Conservation (phyloP, 116 monocot genomes). For the Thalassia testudinum region DNA sequence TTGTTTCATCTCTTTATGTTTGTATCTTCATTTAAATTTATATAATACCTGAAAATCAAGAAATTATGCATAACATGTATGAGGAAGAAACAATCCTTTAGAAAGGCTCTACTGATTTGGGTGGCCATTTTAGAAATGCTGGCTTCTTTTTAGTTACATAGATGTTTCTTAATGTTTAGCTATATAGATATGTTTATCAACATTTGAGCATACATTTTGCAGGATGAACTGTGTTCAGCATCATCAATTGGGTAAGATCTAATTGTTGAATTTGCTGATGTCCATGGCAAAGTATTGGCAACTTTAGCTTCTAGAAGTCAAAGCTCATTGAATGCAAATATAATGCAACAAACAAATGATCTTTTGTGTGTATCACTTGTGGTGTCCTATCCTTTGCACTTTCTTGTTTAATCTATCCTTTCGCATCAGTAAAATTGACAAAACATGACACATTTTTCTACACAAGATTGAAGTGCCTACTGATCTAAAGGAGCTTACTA, state of each 20-base stretch:
- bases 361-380: conserved; percentile 28
- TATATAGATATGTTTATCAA: too few relatives aligned
- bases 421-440: too few relatives aligned
- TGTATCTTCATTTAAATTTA: too few relatives aligned
- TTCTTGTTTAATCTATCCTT: too few relatives aligned
- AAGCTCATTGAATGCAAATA: conserved; percentile 34
- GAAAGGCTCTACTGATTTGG: too few relatives aligned
- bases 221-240: conserved; percentile 84
- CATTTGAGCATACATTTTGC: conserved; percentile 13
- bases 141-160: too few relatives aligned
- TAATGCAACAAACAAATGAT: conserved; percentile 50
- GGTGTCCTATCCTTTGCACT: conserved; percentile 10
- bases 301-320: conserved; percentile 42
- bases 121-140: too few relatives aligned
- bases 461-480: conserved; percentile 45
- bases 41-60: too few relatives aligned
- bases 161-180: too few relatives aligned
- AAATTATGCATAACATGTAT: too few relatives aligned
- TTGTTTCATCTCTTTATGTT: too few relatives aligned
- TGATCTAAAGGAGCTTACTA: conserved; percentile 61
- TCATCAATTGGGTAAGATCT: conserved; percentile 67
- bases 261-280: conserved; percentile 54
- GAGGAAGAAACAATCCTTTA: too few relatives aligned
- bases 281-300: conserved; percentile 60
- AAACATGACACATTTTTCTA: background rate